phyloP scores from a whole-genome alignment of 805 yeast species.

The Yarrowia osloensis region DNA sequence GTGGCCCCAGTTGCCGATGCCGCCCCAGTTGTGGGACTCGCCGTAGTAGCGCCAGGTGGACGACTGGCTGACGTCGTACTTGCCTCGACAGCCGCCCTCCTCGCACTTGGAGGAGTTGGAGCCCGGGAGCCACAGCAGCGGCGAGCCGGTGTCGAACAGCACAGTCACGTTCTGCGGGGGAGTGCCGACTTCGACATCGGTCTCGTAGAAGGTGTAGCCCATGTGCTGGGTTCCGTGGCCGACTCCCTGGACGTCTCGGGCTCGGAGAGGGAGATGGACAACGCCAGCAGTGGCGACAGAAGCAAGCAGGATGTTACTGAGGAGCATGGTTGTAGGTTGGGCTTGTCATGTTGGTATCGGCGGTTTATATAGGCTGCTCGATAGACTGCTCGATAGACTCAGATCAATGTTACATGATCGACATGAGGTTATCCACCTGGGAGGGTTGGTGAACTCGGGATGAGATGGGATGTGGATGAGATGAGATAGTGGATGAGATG shows the following conservation, averaged over 20 bases:
- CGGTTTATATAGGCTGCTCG: no score
- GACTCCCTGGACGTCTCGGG: not conserved
- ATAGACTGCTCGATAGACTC: no score
- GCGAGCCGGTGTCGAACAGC: conserved; percentile 67
- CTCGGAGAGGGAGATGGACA: not conserved
- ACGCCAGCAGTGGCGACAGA: not conserved
- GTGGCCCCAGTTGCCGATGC: not conserved
- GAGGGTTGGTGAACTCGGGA: no score
- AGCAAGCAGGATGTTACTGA: not conserved
- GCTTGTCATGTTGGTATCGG: no score
- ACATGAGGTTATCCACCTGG: no score
- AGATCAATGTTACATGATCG: no score
- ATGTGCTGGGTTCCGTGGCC: not conserved
- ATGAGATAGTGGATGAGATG: no score
- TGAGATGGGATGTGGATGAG: no score
- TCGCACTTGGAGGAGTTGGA: not conserved
- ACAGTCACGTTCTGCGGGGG: conserved; percentile 55
- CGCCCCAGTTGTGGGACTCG: not conserved
- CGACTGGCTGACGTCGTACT: not conserved
- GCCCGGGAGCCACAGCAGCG: conserved; percentile 59
- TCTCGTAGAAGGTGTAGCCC: conserved; percentile 11
- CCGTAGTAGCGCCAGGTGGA: not conserved
- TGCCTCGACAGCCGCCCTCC: not conserved
- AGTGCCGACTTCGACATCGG: conserved; percentile 52
- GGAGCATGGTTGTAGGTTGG: not conserved